Evolutionary conservation across 2,329 filamentous ascomycete genomes (phyloP), one percentile per base, ranked within the genome.

Genomic region (Penicillium sp.): DNA sequence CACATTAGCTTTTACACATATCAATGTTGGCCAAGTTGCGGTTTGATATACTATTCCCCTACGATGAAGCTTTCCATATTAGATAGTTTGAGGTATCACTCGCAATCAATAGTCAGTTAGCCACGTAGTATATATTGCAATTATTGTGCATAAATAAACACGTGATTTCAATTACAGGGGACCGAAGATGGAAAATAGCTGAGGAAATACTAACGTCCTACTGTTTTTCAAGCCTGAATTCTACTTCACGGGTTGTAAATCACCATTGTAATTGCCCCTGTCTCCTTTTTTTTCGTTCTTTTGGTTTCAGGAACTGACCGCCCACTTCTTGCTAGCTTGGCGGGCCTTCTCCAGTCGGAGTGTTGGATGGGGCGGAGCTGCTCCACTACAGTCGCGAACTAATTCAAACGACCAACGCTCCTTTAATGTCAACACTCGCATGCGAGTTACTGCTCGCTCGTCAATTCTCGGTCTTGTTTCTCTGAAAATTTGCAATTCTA

Each of bases 381-480:
- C 71, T 74, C 74, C 73, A 76, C 74, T 66, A 61, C 66, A 60
- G 67, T 64, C 68, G 60, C 58, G 61, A 65, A 69, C 66, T 64
- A 66, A 69, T 65, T 61, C 45, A 57, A 62, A 61, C 53, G 42
- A 60, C 56, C 50, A 66, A 63, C 68, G 64, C 68, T 72, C 66
- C 70, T 71, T 71, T 68, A 64, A 62, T 63, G 53, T 63, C 62
- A 67, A 69, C 65, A 60, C 49, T 67, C 40, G 45, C 54, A 55
- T 59, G 61, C 45, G 50, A 53, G 9, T 38, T 38, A 53, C 5
- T 42, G 24, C 51, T 59, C 22, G 28, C 26, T 42, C 45, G 56
- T 45, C 22, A 19, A 47, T 13, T 47, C 13, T 15, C 33, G n/a
- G 19, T 10, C 42, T 49, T 33, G 10, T 12, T 37, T 17, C 13